These are phyloP conservation scores for Aureobasidium musti DNA, from an alignment of 2,329 filamentous ascomycete genomes.

Conservation along the genomic window DNA sequence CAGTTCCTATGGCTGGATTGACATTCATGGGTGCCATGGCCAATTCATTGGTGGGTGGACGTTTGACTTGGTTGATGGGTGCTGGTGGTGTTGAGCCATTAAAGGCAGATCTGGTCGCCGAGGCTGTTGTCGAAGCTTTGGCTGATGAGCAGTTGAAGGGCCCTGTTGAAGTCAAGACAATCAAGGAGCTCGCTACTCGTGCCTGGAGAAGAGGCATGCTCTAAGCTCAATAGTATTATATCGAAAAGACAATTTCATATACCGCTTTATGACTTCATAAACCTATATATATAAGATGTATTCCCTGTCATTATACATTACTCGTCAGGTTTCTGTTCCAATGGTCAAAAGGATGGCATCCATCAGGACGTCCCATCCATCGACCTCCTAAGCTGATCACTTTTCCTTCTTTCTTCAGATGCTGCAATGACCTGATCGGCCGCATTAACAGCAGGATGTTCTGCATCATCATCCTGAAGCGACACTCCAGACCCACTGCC, in stretches of 20 bases:
- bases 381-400: neutral
- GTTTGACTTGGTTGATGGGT: constrained; percentile 75
- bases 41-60: constrained; percentile 74
- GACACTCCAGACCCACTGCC: neutral
- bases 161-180: constrained; percentile 73
- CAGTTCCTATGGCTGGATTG: constrained; percentile 78
- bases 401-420: constrained; percentile 1
- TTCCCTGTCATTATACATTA: constrained; percentile 2
- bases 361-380: neutral
- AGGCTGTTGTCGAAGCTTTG: constrained; percentile 86
- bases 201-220: constrained; percentile 92
- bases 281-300: neutral
- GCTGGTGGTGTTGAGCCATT: constrained; percentile 82
- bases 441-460: neutral
- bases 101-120: constrained; percentile 81
- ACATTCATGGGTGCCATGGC: constrained; percentile 73
- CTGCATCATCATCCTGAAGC: neutral
- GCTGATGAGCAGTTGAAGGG: constrained; percentile 72
- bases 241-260: neutral
- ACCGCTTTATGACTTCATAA: neutral
- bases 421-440: neutral
- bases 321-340: neutral
- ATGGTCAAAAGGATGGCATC: neutral
- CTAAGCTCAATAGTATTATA: too few relatives aligned
- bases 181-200: constrained; percentile 77